Conservation (phyloP, 1,284 basidiomycete genomes). For the Phylloboletellus chloephorus region DNA sequence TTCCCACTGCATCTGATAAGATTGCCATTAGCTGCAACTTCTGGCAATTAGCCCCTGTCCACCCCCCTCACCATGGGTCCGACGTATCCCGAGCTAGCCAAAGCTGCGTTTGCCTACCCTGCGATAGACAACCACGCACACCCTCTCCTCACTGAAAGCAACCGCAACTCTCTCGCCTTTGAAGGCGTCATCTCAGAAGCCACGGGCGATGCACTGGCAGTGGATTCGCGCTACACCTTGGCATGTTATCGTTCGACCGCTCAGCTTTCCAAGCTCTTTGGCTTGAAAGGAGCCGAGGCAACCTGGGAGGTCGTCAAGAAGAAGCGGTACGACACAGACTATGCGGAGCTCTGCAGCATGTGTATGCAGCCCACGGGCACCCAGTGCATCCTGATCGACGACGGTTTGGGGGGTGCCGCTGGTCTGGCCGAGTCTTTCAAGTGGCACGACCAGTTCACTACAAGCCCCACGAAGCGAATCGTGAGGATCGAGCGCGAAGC, state of each 20-base stretch:
- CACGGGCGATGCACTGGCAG: constrained; percentile 41
- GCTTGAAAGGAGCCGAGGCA: constrained; percentile 33
- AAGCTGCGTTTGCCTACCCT: constrained; percentile 36
- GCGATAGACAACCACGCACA: constrained; percentile 75
- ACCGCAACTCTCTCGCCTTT: constrained; percentile 47
- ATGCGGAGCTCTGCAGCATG: constrained; percentile 49
- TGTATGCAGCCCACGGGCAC: constrained; percentile 53
- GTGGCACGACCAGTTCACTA: constrained; percentile 60
- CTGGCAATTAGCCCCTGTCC: constrained; percentile 11
- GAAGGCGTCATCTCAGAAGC: constrained; percentile 66
- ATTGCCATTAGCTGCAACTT: no score
- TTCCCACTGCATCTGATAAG: constrained; percentile 12
- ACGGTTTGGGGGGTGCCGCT: constrained; percentile 50
- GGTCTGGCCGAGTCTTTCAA: constrained; percentile 46
- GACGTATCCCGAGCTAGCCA: constrained; percentile 31
- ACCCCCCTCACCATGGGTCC: constrained; percentile 10
- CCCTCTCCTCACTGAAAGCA: constrained; percentile 49
- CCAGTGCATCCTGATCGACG: constrained; percentile 64
- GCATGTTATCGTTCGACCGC: constrained; percentile 52
- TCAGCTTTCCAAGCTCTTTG: constrained; percentile 49
- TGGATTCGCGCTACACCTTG: constrained; percentile 52
- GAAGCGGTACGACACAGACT: constrained; percentile 39
- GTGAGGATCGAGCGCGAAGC: constrained; percentile 63
- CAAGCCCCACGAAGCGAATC: constrained; percentile 50
- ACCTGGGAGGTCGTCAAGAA: constrained; percentile 58